These are phyloP conservation scores for Hymenoscyphus scutula DNA, from an alignment of 2,329 filamentous ascomycete genomes.

Conservation along the genomic window DNA sequence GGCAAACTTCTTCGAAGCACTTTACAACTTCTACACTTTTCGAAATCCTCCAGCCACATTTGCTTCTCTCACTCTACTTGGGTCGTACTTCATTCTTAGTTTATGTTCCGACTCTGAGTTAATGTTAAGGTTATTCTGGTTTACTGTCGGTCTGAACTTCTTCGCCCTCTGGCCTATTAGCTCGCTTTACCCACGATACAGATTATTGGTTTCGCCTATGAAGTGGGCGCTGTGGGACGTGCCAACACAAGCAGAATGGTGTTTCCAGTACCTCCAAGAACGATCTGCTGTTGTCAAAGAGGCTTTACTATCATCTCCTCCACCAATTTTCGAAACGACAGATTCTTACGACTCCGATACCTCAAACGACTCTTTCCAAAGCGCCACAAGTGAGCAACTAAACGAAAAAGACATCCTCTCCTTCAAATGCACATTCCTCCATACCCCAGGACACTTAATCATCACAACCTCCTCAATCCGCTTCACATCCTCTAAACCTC, in stretches of 20 bases:
- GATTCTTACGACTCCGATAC: not conserved
- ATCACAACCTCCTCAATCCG: slow-evolving; percentile 17
- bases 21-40: slow-evolving; percentile 42
- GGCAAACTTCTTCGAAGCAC: slow-evolving; percentile 37
- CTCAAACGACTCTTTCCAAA: slow-evolving; percentile 3
- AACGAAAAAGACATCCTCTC: slow-evolving; percentile 20
- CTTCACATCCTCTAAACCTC: slow-evolving; percentile 16
- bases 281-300: slow-evolving; percentile 15
- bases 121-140: slow-evolving; percentile 33
- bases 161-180: slow-evolving; percentile 39
- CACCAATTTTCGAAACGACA: too few relatives aligned
- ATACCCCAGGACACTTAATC: slow-evolving; percentile 19
- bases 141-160: slow-evolving; percentile 34
- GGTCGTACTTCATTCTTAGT: slow-evolving; percentile 26
- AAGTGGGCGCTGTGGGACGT: slow-evolving; percentile 40
- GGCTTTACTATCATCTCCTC: slow-evolving; percentile 2
- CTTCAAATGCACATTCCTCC: slow-evolving; percentile 20
- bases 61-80: slow-evolving; percentile 30
- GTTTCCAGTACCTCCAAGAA: slow-evolving; percentile 32
- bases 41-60: slow-evolving; percentile 34
- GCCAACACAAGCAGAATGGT: slow-evolving; percentile 39
- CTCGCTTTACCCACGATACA: slow-evolving; percentile 37
- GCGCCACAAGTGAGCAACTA: not conserved
- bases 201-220: slow-evolving; percentile 37
- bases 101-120: slow-evolving; percentile 32